phyloP scores from a whole-genome alignment of 768 basidiomycete genomes.

The Trametes cingulata region DNA sequence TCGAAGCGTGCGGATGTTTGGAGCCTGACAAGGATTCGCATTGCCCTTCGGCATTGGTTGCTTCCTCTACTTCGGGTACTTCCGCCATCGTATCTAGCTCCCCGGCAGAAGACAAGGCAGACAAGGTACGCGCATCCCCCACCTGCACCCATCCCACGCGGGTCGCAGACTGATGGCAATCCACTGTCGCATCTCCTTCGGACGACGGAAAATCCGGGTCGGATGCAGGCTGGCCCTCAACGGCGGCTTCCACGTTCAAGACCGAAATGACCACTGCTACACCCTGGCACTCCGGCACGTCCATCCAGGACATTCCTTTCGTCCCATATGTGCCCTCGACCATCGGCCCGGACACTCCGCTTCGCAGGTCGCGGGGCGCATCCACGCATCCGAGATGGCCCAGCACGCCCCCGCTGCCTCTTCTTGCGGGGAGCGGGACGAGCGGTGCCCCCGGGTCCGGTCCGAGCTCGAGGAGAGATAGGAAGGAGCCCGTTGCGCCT shows the following conservation, averaged over 20 bases:
- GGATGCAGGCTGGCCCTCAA: background rate
- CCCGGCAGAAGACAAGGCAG: constrained; percentile 16
- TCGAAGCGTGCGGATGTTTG: too few relatives aligned
- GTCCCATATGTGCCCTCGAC: background rate
- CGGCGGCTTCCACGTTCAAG: background rate
- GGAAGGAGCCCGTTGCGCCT: constrained; percentile 9
- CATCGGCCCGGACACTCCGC: constrained; percentile 15
- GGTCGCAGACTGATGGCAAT: too few relatives aligned
- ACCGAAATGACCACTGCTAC: background rate
- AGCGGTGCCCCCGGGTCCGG: background rate
- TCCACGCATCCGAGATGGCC: constrained; percentile 12
- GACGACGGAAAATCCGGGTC: background rate
- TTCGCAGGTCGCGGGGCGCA: constrained; percentile 11
- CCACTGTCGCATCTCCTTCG: background rate
- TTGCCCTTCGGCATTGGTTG: constrained; percentile 9
- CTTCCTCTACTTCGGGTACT: constrained; percentile 10
- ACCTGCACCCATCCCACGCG: background rate
- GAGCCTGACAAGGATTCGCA: background rate
- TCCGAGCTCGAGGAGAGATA: background rate
- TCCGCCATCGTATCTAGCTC: constrained; percentile 20
- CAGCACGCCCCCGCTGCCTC: background rate
- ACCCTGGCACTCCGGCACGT: constrained; percentile 1
- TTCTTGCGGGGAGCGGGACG: background rate
- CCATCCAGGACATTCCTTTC: background rate
- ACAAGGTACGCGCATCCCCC: background rate